Conservation (phyloP, 768 basidiomycete genomes). For the Pluteus cervinus region DNA sequence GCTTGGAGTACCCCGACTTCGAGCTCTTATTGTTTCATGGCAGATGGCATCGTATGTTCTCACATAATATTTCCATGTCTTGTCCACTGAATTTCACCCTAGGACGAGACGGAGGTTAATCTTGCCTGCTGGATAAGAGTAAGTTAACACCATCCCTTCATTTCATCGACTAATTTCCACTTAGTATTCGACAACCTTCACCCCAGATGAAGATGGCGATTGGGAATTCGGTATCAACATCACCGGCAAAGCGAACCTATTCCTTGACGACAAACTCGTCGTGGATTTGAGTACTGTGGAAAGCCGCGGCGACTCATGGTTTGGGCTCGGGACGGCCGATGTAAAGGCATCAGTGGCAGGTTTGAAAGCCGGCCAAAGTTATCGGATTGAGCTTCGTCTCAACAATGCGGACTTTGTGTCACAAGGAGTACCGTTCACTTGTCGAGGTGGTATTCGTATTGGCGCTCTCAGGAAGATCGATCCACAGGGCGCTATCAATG, state of each 20-base stretch:
- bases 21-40: conserved; percentile 28
- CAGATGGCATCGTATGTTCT: conserved; percentile 35
- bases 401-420: conserved; percentile 26
- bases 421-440: conserved; percentile 26
- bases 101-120: conserved; percentile 38
- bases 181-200: conserved; percentile 37
- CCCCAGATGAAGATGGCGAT: conserved; percentile 46
- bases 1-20: conserved; percentile 34
- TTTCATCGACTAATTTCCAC: not conserved
- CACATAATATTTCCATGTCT: not conserved
- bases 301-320: conserved; percentile 31
- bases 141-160: conserved; percentile 10
- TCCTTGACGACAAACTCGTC: conserved; percentile 39
- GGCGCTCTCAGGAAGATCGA: conserved; percentile 28
- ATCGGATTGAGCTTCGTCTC: conserved; percentile 34
- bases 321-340: conserved; percentile 38
- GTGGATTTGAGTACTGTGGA: conserved; percentile 40
- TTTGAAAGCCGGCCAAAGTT: conserved; percentile 34
- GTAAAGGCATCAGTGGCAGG: conserved; percentile 25
- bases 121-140: conserved; percentile 34
- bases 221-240: conserved; percentile 43
- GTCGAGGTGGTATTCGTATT: conserved; percentile 34
- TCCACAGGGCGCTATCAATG: conserved; percentile 31
- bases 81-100: not conserved
- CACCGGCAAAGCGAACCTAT: conserved; percentile 42